Evolutionary conservation across 495 filamentous ascomycete genomes (phyloP).

Genomic region (Xylaria acuta): DNA sequence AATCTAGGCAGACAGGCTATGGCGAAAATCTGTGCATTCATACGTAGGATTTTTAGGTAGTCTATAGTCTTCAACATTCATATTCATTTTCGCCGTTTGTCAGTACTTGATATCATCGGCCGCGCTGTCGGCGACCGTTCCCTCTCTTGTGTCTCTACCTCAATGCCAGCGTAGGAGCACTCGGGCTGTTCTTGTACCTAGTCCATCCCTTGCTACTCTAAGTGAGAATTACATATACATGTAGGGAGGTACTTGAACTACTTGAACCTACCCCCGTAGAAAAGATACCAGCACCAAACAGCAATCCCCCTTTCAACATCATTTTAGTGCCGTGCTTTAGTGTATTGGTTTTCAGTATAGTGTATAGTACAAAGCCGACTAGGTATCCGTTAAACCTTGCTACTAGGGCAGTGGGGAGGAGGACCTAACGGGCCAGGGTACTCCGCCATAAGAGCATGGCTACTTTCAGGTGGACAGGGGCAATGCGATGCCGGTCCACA

Average conservation of each 20-base stretch:
- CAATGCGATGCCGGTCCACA: neutral
- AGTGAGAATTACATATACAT: neutral
- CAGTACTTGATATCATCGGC: neutral
- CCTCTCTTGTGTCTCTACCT: neutral
- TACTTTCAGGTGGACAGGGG: slow-evolving; percentile 1
- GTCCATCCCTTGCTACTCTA: too few relatives aligned
- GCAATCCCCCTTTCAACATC: neutral
- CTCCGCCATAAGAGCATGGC: neutral
- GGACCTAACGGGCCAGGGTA: neutral
- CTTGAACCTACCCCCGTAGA: neutral
- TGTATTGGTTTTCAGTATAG: neutral
- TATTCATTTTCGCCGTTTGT: neutral
- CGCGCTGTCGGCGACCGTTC: neutral
- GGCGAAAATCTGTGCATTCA: neutral
- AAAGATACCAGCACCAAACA: neutral
- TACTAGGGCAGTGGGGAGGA: neutral
- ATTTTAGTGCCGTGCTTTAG: neutral
- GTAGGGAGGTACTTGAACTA: neutral
- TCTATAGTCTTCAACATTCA: neutral
- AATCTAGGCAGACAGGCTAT: neutral
- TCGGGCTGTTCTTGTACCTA: neutral
- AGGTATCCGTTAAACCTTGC: slow-evolving; percentile 1
- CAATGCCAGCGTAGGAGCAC: neutral
- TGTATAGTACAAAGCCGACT: neutral
- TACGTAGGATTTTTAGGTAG: neutral